Evolutionary conservation across 495 filamentous ascomycete species (phyloP).

Genomic region (Lepraria neglecta): DNA sequence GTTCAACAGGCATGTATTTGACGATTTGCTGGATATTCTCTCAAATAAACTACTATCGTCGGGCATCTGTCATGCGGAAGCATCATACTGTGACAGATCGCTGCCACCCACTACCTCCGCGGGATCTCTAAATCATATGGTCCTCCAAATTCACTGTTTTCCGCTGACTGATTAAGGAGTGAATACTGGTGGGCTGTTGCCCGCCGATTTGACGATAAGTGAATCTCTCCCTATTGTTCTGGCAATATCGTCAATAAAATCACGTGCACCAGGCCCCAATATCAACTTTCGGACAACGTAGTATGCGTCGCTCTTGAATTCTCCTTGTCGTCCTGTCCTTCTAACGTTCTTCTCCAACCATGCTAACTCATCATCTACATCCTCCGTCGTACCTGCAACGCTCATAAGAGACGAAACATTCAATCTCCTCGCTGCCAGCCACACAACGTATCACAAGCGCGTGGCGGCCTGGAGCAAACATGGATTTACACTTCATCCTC

Average conservation of each 20-base stretch:
- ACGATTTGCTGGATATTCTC: background rate
- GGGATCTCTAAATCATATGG: too few species aligned
- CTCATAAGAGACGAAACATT: too few species aligned
- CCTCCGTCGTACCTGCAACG: too few species aligned
- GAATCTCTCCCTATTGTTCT: constrained; percentile 1
- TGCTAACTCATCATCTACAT: too few species aligned
- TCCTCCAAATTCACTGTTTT: too few species aligned
- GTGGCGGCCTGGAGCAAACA: background rate
- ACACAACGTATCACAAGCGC: background rate
- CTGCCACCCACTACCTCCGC: background rate
- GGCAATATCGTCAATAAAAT: background rate
- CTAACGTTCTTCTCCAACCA: too few species aligned
- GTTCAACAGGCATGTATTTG: constrained; percentile 18
- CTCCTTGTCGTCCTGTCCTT: too few species aligned
- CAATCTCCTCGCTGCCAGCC: background rate
- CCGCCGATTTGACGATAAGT: background rate
- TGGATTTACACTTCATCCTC: constrained; percentile 9
- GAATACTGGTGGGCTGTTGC: background rate
- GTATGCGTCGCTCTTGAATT: background rate
- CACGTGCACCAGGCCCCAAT: background rate
- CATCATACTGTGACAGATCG: background rate
- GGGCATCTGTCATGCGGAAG: background rate
- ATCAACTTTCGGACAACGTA: background rate
- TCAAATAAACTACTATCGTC: background rate
- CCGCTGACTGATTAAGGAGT: too few species aligned